phyloP scores from a whole-genome alignment of 2,329 filamentous ascomycete genomes.

The Aspergillus sclerotialis region DNA sequence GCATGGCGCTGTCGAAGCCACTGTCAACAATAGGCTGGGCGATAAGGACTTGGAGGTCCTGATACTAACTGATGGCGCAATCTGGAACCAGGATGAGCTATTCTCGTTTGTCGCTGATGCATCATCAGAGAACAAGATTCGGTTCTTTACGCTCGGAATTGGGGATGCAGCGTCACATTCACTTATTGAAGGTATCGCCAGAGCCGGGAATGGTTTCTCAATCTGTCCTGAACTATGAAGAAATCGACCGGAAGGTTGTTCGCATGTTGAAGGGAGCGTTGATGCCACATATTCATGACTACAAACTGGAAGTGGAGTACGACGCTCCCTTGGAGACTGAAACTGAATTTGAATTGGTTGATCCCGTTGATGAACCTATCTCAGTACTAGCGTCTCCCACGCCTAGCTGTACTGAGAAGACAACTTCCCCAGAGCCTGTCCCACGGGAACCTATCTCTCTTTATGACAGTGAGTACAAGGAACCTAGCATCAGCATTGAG shows the following conservation, averaged over 20 bases:
- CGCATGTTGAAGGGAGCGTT: slow-evolving; percentile 68
- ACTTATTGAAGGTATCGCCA: slow-evolving; percentile 53
- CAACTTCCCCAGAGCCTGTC: slow-evolving; percentile 2
- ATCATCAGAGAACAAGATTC: slow-evolving; percentile 37
- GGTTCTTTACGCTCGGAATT: slow-evolving; percentile 52
- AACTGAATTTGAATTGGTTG: slow-evolving; percentile 58
- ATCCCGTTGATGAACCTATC: slow-evolving; percentile 36
- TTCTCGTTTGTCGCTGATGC: slow-evolving; percentile 44
- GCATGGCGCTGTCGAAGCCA: slow-evolving; percentile 39
- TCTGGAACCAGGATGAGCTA: slow-evolving; percentile 43
- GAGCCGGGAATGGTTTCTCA: slow-evolving; percentile 56
- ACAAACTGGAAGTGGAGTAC: slow-evolving; percentile 58
- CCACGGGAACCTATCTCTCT: slow-evolving; percentile 49
- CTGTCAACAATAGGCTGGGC: slow-evolving; percentile 40
- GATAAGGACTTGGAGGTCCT: slow-evolving; percentile 48
- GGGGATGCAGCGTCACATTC: slow-evolving; percentile 49
- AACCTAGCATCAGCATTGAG: slow-evolving; percentile 29
- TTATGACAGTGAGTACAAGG: slow-evolving; percentile 47
- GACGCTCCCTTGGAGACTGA: slow-evolving; percentile 19
- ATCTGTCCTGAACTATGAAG: slow-evolving; percentile 55
- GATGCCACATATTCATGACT: slow-evolving; percentile 59
- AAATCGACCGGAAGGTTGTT: slow-evolving; percentile 62
- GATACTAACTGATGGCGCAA: slow-evolving; percentile 51
- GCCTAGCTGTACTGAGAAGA: no score
- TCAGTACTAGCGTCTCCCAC: no score